These are phyloP conservation scores for Backusella liffmaniae DNA, from an alignment of 192 early-diverging fungal genomes.

Conservation along the genomic window DNA sequence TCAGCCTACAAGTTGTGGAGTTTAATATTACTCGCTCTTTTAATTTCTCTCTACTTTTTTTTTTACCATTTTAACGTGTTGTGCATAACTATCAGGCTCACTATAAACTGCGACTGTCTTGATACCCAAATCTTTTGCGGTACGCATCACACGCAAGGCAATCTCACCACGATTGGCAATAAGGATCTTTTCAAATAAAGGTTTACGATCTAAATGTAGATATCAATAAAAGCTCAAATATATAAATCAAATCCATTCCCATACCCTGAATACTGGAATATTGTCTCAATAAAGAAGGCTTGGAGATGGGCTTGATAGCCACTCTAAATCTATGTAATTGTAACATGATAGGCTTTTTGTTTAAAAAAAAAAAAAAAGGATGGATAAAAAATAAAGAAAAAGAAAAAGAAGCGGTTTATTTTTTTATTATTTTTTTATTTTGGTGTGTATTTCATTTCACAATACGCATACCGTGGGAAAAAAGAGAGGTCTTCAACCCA, in stretches of 20 bases:
- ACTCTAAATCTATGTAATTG: background rate
- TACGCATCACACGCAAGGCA: slow-evolving; percentile 77
- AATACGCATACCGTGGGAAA: slow-evolving; percentile 3
- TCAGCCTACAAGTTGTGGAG: slow-evolving; percentile 62
- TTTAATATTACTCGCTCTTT: background rate
- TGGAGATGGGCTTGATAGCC: background rate
- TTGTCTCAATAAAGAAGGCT: background rate
- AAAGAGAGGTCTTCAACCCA: background rate
- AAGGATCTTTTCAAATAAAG: slow-evolving; percentile 93
- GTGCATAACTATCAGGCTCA: slow-evolving; percentile 83
- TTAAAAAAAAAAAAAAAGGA: background rate
- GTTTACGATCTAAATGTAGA: slow-evolving; percentile 53
- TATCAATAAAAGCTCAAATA: too few species aligned
- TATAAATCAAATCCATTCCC: too few species aligned
- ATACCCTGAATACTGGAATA: background rate
- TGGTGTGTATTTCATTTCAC: background rate
- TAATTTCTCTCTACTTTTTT: background rate
- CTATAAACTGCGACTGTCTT: slow-evolving; percentile 93
- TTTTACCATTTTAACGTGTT: slow-evolving; percentile 78
- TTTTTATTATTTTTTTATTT: background rate
- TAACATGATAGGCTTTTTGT: background rate
- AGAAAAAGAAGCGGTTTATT: background rate
- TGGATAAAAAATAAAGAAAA: background rate
- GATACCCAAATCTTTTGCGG: slow-evolving; percentile 87
- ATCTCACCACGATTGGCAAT: slow-evolving; percentile 93